phyloP scores from a whole-genome alignment of 768 basidiomycete genomes.

The Rubroboletus satanas region DNA sequence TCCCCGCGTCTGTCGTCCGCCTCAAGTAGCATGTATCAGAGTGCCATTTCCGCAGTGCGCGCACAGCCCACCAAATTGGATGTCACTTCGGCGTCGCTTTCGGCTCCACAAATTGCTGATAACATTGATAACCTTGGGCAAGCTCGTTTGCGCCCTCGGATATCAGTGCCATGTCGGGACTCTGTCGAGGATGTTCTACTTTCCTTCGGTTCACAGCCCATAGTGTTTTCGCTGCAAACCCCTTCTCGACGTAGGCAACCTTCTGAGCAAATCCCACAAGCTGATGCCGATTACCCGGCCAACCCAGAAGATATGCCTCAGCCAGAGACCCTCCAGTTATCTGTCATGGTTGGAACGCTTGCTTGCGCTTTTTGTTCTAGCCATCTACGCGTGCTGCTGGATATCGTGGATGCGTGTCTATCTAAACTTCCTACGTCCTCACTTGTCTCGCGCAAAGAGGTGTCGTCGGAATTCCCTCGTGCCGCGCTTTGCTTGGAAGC shows the following conservation, averaged over 20 bases:
- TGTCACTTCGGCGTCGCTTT: neutral
- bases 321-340: slow-evolving; percentile 37
- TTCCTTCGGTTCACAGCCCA: slow-evolving; percentile 60
- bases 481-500: slow-evolving; percentile 33
- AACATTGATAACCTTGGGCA: neutral
- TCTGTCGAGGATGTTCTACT: slow-evolving; percentile 46
- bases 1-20: slow-evolving; percentile 46
- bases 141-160: slow-evolving; percentile 2
- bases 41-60: slow-evolving; percentile 49
- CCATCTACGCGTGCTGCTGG: slow-evolving; percentile 51
- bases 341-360: slow-evolving; percentile 47
- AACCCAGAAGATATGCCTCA: slow-evolving; percentile 9
- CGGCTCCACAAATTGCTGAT: neutral
- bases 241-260: slow-evolving; percentile 30
- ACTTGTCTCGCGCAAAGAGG: slow-evolving; percentile 9
- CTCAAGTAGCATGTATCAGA: slow-evolving; percentile 73
- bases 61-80: neutral
- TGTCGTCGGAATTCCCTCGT: slow-evolving; percentile 16
- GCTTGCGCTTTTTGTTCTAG: slow-evolving; percentile 53
- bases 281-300: slow-evolving; percentile 2
- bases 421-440: slow-evolving; percentile 20
- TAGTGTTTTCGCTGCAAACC: slow-evolving; percentile 52
- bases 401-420: slow-evolving; percentile 35
- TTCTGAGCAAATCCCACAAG: slow-evolving; percentile 2
- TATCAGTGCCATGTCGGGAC: slow-evolving; percentile 9